phyloP scores from a whole-genome alignment of 768 basidiomycete species.

The Crassisporium funariophilum region DNA sequence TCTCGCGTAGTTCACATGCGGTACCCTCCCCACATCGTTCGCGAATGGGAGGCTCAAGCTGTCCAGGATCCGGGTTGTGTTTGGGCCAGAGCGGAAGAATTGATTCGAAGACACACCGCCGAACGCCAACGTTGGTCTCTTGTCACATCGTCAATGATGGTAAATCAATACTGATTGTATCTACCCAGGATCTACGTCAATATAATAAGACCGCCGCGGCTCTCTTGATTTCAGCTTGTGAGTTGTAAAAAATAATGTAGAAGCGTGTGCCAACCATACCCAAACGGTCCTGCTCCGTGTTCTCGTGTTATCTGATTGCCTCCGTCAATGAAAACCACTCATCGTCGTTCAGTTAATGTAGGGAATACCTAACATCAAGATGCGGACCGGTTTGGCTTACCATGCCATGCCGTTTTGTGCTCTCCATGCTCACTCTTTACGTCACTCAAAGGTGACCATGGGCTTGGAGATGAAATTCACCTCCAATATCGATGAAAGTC shows the following conservation, averaged over 20 bases:
- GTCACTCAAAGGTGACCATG: no score
- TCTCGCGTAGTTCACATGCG: constrained; percentile 34
- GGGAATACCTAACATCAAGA: no score
- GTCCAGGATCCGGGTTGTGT: constrained; percentile 24
- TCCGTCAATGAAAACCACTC: constrained; percentile 5
- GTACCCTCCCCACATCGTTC: constrained; percentile 30
- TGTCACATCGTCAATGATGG: not conserved
- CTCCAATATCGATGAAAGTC: no score
- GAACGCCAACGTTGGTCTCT: constrained; percentile 22
- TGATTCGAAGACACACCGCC: constrained; percentile 21
- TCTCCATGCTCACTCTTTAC: no score
- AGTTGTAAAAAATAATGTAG: constrained; percentile 5
- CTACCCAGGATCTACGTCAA: constrained; percentile 17
- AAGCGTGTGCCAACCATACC: not conserved
- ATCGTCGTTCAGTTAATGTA: no score
- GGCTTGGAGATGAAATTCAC: no score
- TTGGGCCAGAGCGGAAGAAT: constrained; percentile 36
- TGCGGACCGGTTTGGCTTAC: no score
- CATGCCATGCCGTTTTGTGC: no score
- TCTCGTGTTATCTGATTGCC: no score
- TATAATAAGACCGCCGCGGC: constrained; percentile 1
- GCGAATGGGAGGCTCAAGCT: constrained; percentile 38
- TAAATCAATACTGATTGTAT: constrained; percentile 12
- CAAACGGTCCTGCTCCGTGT: no score
- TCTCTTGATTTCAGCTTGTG: not conserved